Evolutionary conservation across 2,329 filamentous ascomycete species (phyloP), one percentile per base, ranked within the genome.

Genomic region (Neophaeococcomyces mojaviensis): DNA sequence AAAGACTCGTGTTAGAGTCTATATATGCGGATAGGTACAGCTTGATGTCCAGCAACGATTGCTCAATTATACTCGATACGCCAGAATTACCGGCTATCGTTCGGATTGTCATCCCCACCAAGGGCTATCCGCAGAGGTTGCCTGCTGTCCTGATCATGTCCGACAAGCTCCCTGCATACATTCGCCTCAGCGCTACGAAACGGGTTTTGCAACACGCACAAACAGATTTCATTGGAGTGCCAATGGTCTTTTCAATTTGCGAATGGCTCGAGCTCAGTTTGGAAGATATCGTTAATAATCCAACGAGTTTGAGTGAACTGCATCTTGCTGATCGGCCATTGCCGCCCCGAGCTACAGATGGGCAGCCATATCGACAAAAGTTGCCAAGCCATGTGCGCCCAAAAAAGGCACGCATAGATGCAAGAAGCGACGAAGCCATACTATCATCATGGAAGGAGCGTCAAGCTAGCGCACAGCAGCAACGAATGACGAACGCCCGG

Each of bases 211-310:
- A 77, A 3, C 81, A 90, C 60, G 81, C 88, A 2, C 70, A 79
- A 40, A 75, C 81, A 40, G 79, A 81, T 22, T 74, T 94, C 24
- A 68, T 82, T 12, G 90, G 88, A 19, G 88, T 94, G 60, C 86
- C 88, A 32, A 95, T 94, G 84, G 78, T 96, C 10, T 97, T 89
- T 65, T 86, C 86, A 54, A 74, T 94, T 10, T 77, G 90, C 43
- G 89, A 95, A 65, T 97, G 90, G 89, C 68, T 97, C 3, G 89
- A 97, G 61, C 79, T 85, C 52, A 82, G 88, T 54, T 80, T 94
- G 51, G 83, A 87, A 48, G 68, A 68, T n/a, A 86, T 97, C 47
- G 82, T 96, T 44, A 82, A 89, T 50, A 79, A 84, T 48, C 92
- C 92, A 0, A 92, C 90, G 1, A 84, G 78, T 52, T 73, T 98